These are phyloP conservation scores for Margaritispora aquatica DNA, from an alignment of 495 filamentous ascomycete species.

Conservation along the genomic window DNA sequence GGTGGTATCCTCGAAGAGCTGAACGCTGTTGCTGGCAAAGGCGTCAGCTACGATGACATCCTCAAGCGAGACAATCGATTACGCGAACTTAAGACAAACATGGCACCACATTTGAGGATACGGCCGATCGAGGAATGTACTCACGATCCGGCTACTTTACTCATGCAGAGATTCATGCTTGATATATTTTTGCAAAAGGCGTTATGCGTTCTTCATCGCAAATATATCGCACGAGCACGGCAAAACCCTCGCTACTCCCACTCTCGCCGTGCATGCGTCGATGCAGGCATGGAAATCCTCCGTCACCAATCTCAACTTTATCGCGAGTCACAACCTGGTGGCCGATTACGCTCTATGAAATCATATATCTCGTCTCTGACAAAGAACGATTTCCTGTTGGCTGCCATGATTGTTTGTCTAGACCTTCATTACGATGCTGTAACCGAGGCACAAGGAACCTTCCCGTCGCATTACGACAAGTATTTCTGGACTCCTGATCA, in stretches of 20 bases:
- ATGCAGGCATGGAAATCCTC: conserved; percentile 70
- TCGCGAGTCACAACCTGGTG: conserved; percentile 65
- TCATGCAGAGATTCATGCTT: conserved; percentile 76
- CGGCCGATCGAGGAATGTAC: conserved; percentile 64
- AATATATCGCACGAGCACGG: conserved; percentile 66
- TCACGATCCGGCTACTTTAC: conserved; percentile 65
- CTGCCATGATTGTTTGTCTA: conserved; percentile 81
- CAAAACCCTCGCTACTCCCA: conserved; percentile 70
- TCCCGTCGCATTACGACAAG: conserved; percentile 38
- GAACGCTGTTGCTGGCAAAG: conserved; percentile 37
- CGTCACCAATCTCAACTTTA: conserved; percentile 70
- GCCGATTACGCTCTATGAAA: conserved; percentile 62
- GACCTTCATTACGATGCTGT: conserved; percentile 54
- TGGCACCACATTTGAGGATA: conserved; percentile 66
- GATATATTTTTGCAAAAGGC: conserved; percentile 80
- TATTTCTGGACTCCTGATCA: conserved; percentile 68
- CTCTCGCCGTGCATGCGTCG: conserved; percentile 75
- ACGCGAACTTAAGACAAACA: conserved; percentile 55
- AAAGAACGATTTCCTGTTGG: conserved; percentile 76
- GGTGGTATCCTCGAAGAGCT: conserved; percentile 46
- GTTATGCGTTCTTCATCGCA: conserved; percentile 76
- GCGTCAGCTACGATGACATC: conserved; percentile 69
- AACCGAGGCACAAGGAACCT: conserved; percentile 13
- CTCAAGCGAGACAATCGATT: conserved; percentile 68
- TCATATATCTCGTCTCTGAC: conserved; percentile 72